phyloP scores from a whole-genome alignment of 139 green algal species.

The Coelastrella sp. region DNA sequence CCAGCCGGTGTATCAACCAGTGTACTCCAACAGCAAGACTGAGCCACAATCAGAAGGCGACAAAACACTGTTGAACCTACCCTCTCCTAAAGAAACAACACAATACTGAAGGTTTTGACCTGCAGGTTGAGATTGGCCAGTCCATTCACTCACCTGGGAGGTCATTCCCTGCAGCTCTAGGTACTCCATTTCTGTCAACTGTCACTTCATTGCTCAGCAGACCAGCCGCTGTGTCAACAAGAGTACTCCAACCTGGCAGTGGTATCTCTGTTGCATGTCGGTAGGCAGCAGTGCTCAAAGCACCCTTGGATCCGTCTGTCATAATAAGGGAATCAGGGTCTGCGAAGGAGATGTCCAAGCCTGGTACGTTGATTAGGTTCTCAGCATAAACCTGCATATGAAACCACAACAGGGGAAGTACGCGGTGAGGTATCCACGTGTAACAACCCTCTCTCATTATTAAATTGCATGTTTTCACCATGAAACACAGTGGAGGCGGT shows the following conservation, averaged over 20 bases:
- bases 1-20: neutral
- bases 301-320: neutral
- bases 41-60: too few relatives aligned
- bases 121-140: too few relatives aligned
- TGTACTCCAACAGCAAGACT: neutral
- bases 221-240: neutral
- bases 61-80: too few relatives aligned
- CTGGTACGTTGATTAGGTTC: slow-evolving; percentile 2
- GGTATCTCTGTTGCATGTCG: neutral
- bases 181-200: neutral
- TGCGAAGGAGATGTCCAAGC: neutral
- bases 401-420: too few relatives aligned
- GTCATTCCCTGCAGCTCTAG: neutral
- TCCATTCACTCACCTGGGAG: neutral
- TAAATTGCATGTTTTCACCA: too few relatives aligned
- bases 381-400: neutral
- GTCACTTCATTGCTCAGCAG: neutral
- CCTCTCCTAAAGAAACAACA: too few relatives aligned
- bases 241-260: neutral
- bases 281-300: neutral
- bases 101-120: too few relatives aligned
- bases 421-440: too few relatives aligned
- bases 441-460: too few relatives aligned
- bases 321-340: neutral
- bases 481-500: too few relatives aligned